phyloP scores from a whole-genome alignment of 2,329 filamentous ascomycete species.

The Aureobasidium sp. region DNA sequence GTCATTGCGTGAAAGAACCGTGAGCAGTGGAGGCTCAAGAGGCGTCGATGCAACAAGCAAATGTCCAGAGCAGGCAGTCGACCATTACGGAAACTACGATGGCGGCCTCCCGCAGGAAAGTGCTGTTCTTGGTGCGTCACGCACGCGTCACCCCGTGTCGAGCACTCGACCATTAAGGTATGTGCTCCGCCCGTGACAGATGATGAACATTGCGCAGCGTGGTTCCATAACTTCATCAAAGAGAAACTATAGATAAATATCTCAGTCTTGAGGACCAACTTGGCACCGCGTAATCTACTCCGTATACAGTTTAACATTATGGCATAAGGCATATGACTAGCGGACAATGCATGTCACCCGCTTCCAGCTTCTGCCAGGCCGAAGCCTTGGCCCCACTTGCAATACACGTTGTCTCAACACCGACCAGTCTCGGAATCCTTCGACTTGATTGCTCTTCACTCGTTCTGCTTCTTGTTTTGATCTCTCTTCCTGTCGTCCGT shows the following conservation, averaged over 20 bases:
- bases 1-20: not conserved
- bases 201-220: not conserved
- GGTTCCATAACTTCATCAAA: not conserved
- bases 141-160: not conserved
- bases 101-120: not conserved
- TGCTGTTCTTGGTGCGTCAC: constrained; percentile 5
- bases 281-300: not conserved
- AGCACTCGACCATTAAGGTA: not conserved
- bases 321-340: constrained; percentile 16
- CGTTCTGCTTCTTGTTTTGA: not conserved
- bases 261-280: too few relatives aligned
- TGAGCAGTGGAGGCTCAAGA: not conserved
- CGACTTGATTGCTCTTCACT: not conserved
- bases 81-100: not conserved
- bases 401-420: constrained; percentile 7
- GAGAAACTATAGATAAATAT: not conserved
- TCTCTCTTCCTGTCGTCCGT: not conserved
- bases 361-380: constrained; percentile 6
- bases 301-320: not conserved
- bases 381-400: constrained; percentile 11
- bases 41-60: not conserved
- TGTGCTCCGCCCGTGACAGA: not conserved
- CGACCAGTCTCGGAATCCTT: not conserved
- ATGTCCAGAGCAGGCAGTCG: not conserved
- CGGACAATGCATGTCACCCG: constrained; percentile 4